phyloP scores from a whole-genome alignment of 805 yeast genomes.

The Nakazawaea molendinolei region DNA sequence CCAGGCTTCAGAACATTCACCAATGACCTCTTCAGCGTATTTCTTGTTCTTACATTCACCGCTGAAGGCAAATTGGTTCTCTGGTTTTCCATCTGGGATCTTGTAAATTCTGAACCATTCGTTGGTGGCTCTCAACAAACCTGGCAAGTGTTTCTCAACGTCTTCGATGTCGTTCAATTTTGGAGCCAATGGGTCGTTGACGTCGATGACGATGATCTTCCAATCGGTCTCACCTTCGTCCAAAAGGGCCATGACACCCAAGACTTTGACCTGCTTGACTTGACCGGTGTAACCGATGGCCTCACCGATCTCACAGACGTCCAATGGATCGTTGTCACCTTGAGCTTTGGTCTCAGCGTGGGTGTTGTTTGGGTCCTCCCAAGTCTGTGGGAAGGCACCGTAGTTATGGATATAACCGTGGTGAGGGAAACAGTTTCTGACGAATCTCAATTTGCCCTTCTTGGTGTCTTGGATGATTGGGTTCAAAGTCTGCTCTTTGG shows the following conservation, averaged over 20 bases:
- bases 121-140: slow-evolving; percentile 85
- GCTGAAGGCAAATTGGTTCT: slow-evolving; percentile 92
- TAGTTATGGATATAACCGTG: slow-evolving; percentile 98
- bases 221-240: slow-evolving; percentile 91
- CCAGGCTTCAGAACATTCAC: slow-evolving; percentile 86
- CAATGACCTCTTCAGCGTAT: slow-evolving; percentile 79
- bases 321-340: slow-evolving; percentile 85
- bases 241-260: slow-evolving; percentile 90
- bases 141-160: slow-evolving; percentile 85
- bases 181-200: slow-evolving; percentile 82
- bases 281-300: slow-evolving; percentile 60
- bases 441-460: slow-evolving; percentile 93
- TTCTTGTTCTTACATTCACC: slow-evolving; percentile 86
- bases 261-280: slow-evolving; percentile 81
- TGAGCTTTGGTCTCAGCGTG: slow-evolving; percentile 62
- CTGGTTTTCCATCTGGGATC: slow-evolving; percentile 96
- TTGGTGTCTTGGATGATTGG: slow-evolving; percentile 97
- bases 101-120: slow-evolving; percentile 99
- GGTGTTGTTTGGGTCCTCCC: slow-evolving; percentile 66
- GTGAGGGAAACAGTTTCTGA: slow-evolving; percentile 97
- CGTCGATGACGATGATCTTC: slow-evolving; percentile 87
- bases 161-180: slow-evolving; percentile 88
- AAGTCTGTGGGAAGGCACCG: slow-evolving; percentile 96
- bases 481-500: slow-evolving; percentile 76
- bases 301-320: slow-evolving; percentile 78